A percentile compares a stretch with the other conserved stretches of the same genome.
These are phyloP conservation scores for Xylariaceae sp. DNA, from an alignment of 2,329 filamentous ascomycete species.

Conservation along the genomic window DNA sequence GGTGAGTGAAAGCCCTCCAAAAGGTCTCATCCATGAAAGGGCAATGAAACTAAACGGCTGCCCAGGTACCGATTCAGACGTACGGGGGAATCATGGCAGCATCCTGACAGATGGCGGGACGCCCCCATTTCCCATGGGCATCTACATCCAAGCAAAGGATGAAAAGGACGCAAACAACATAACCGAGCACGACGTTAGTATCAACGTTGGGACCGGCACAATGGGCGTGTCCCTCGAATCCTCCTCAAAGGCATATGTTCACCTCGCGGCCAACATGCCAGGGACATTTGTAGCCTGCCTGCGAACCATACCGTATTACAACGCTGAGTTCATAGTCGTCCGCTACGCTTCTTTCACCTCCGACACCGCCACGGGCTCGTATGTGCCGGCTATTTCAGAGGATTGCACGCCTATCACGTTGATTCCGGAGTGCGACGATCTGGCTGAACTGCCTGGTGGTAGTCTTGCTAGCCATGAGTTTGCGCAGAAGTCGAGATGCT, in stretches of 20 bases:
- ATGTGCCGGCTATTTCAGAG: slow-evolving; percentile 31
- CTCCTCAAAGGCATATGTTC: slow-evolving; percentile 34
- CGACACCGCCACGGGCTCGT: slow-evolving; percentile 13
- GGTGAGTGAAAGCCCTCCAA: slow-evolving; percentile 23
- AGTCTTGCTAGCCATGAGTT: slow-evolving; percentile 38
- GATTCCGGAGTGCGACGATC: slow-evolving; percentile 39
- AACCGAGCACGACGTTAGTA: slow-evolving; percentile 29
- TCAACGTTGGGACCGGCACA: slow-evolving; percentile 37
- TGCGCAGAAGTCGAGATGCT: slow-evolving; percentile 37
- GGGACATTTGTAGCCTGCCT: slow-evolving; percentile 41
- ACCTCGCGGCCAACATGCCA: slow-evolving; percentile 27
- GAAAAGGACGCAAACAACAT: slow-evolving; percentile 20
- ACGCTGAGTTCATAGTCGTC: slow-evolving; percentile 35
- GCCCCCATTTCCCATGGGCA: slow-evolving; percentile 36
- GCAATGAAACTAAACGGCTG: not conserved
- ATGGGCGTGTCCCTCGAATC: slow-evolving; percentile 33
- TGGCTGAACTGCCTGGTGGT: slow-evolving; percentile 35
- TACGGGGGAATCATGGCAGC: slow-evolving; percentile 30
- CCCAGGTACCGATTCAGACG: slow-evolving; percentile 33
- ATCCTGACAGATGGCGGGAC: slow-evolving; percentile 40
- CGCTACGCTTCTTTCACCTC: slow-evolving; percentile 33
- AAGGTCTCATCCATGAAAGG: not conserved
- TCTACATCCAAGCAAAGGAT: slow-evolving; percentile 29
- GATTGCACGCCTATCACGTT: slow-evolving; percentile 41
- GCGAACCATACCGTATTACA: slow-evolving; percentile 39